These are phyloP conservation scores for Phytophthora sp. DNA, from an alignment of 352 stramenopile genomes.

Conservation along the genomic window DNA sequence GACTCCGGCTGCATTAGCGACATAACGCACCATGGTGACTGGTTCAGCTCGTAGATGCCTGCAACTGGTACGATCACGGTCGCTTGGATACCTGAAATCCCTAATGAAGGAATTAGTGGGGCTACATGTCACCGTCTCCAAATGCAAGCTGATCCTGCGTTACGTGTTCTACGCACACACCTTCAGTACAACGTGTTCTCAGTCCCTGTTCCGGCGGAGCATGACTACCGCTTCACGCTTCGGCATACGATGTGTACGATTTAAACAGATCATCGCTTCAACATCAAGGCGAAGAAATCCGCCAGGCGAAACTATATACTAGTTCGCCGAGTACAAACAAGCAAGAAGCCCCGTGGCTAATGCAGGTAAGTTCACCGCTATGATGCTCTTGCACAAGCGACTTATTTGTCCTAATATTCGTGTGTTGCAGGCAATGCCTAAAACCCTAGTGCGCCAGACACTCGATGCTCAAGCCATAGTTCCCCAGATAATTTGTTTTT, in stretches of 20 bases:
- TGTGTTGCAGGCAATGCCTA: not conserved
- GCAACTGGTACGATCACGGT: not conserved
- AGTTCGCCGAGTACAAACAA: not conserved
- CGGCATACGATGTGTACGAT: not conserved
- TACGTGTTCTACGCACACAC: not conserved
- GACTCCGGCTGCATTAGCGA: not conserved
- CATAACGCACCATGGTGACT: not conserved
- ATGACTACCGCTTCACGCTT: not conserved
- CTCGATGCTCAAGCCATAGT: not conserved
- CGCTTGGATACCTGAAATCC: not conserved
- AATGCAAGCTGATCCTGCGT: not conserved
- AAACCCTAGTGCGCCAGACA: not conserved
- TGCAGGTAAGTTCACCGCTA: too few relatives aligned
- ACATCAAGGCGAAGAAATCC: not conserved
- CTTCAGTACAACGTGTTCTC: not conserved
- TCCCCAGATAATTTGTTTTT: not conserved
- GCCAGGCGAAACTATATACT: not conserved
- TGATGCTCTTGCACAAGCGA: slow-evolving; percentile 12
- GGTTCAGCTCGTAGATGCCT: not conserved
- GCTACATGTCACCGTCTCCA: not conserved
- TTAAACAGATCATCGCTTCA: not conserved
- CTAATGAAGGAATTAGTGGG: not conserved
- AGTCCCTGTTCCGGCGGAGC: not conserved
- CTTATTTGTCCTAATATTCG: slow-evolving; percentile 12
- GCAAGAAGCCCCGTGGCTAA: not conserved